phyloP scores from a whole-genome alignment of 2,329 filamentous ascomycete species.

The Salinomyces thailandicus region DNA sequence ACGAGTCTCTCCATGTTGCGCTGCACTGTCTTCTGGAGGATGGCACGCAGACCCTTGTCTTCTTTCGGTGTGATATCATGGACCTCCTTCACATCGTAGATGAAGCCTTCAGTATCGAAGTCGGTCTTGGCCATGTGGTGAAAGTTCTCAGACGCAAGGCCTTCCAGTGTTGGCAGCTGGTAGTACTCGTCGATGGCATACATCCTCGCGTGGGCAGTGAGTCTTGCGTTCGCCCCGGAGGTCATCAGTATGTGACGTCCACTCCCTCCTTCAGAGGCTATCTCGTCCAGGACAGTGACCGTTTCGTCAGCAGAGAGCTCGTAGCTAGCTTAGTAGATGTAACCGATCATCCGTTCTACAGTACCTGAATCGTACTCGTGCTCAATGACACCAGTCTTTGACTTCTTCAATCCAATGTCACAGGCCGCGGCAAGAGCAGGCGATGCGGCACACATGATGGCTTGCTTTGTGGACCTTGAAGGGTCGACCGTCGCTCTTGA shows the following conservation, averaged over 20 bases:
- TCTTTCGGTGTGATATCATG: background rate
- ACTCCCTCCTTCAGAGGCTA: no score
- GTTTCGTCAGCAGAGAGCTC: no score
- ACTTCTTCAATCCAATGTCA: conserved; percentile 6
- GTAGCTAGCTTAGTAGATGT: conserved; percentile 8
- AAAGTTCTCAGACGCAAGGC: conserved; percentile 6
- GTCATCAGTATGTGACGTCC: no score
- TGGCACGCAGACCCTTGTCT: conserved; percentile 27
- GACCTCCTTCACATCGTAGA: conserved; percentile 8
- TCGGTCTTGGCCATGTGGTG: background rate
- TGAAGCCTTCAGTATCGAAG: conserved; percentile 5
- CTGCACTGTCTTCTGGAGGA: conserved; percentile 27
- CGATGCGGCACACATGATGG: conserved; percentile 10
- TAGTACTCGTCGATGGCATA: conserved; percentile 13
- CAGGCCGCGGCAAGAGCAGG: conserved; percentile 4
- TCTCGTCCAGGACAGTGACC: no score
- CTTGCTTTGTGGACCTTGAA: conserved; percentile 12
- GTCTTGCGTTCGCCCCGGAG: conserved; percentile 4
- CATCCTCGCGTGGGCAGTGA: conserved; percentile 8
- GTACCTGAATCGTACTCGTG: conserved; percentile 11
- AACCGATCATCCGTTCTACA: conserved; percentile 9
- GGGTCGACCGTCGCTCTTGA: conserved; percentile 6
- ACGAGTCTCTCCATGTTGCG: conserved; percentile 3
- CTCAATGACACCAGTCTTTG: conserved; percentile 3
- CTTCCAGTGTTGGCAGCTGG: conserved; percentile 6